These are phyloP conservation scores for Lentinula aciculospora DNA, from an alignment of 768 basidiomycete species.

Conservation along the genomic window DNA sequence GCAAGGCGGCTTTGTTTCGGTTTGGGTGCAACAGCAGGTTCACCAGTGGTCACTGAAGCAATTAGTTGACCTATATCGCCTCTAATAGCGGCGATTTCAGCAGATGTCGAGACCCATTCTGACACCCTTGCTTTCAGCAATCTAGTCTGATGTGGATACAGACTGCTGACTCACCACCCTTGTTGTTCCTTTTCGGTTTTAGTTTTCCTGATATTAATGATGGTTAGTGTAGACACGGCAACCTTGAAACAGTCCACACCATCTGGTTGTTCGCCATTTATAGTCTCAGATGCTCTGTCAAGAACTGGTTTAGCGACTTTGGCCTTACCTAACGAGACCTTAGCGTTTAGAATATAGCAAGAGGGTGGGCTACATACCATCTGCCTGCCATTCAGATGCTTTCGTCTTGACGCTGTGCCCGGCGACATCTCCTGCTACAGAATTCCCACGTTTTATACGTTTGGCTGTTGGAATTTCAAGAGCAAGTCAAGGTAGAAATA, in stretches of 20 bases:
- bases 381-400: neutral
- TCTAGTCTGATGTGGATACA: neutral
- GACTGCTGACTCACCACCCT: neutral
- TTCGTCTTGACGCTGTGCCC: neutral
- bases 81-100: neutral
- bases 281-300: neutral
- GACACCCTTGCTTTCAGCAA: neutral
- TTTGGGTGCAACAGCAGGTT: neutral
- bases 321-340: neutral
- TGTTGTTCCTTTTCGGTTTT: slow-evolving; percentile 15
- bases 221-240: neutral
- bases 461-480: neutral
- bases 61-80: neutral
- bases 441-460: neutral
- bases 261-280: neutral
- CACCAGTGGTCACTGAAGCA: neutral
- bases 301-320: neutral
- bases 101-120: neutral
- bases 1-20: neutral
- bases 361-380: neutral
- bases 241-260: slow-evolving; percentile 8
- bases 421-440: no score
- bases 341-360: neutral
- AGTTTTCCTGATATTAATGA: neutral
- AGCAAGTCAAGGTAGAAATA: neutral